A percentile compares a stretch with the other conserved stretches of the same genome.
These are phyloP conservation scores for Yamadazyma takamatsuzukensis DNA, from an alignment of 805 yeast species.

Conservation along the genomic window DNA sequence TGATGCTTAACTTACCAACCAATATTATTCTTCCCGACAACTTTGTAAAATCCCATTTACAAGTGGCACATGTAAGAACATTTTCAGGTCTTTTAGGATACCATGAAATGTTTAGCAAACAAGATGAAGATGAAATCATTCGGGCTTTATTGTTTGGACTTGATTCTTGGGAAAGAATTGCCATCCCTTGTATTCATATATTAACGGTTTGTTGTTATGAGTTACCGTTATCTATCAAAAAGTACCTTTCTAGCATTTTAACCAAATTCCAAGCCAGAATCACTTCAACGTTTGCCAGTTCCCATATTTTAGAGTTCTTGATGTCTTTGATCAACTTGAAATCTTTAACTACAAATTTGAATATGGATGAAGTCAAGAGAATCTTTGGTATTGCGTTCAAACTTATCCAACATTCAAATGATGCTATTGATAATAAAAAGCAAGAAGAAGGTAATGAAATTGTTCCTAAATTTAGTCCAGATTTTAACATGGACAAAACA, in stretches of 20 bases:
- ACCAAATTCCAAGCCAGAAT: constrained; percentile 73
- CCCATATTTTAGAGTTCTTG: constrained; percentile 74
- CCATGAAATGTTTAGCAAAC: constrained; percentile 48
- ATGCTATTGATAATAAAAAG: constrained; percentile 30
- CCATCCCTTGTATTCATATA: constrained; percentile 73
- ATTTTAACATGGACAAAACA: constrained; percentile 48
- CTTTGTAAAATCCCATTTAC: constrained; percentile 57
- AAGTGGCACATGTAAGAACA: constrained; percentile 60
- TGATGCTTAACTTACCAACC: constrained; percentile 47
- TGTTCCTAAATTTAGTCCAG: constrained; percentile 39
- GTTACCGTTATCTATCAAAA: constrained; percentile 68
- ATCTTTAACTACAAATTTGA: constrained; percentile 63
- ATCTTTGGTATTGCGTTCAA: constrained; percentile 83
- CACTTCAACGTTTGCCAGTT: constrained; percentile 62
- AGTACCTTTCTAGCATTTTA: constrained; percentile 62
- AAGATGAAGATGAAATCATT: constrained; percentile 62
- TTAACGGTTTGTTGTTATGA: constrained; percentile 79
- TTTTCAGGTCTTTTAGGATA: constrained; percentile 63
- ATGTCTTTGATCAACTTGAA: constrained; percentile 65
- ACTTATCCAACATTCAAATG: constrained; percentile 68
- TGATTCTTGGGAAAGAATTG: constrained; percentile 74
- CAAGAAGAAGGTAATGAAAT: constrained; percentile 9
- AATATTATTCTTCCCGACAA: constrained; percentile 35
- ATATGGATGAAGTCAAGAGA: constrained; percentile 70
- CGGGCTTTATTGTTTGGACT: constrained; percentile 58